phyloP scores from a whole-genome alignment of 2,329 filamentous ascomycete genomes.

The Lasiodiplodia theobromae region DNA sequence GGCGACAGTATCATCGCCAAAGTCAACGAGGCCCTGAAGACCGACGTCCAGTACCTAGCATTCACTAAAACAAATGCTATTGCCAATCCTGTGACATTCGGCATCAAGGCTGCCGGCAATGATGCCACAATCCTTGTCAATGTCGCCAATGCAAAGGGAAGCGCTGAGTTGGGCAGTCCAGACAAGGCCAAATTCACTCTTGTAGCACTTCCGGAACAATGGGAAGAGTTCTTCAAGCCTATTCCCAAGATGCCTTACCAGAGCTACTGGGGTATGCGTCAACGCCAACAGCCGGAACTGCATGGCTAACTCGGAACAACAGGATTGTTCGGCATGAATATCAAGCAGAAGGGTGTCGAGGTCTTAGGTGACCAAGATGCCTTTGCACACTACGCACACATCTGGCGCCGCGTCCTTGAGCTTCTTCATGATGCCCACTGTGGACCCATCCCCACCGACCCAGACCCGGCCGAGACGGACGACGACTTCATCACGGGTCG shows the following conservation, averaged over 20 bases:
- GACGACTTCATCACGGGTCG: slow-evolving; percentile 53
- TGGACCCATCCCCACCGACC: slow-evolving; percentile 51
- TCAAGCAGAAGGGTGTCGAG: slow-evolving; percentile 58
- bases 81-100: slow-evolving; percentile 43
- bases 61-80: slow-evolving; percentile 47
- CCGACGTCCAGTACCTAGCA: slow-evolving; percentile 44
- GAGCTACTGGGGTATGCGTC: slow-evolving; percentile 52
- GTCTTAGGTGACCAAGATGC: slow-evolving; percentile 55
- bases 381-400: slow-evolving; percentile 55
- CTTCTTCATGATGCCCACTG: slow-evolving; percentile 56
- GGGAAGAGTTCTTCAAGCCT: slow-evolving; percentile 55
- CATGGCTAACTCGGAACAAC: slow-evolving; percentile 36
- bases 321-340: slow-evolving; percentile 49
- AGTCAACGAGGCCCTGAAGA: slow-evolving; percentile 42
- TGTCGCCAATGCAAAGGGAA: slow-evolving; percentile 41
- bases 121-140: slow-evolving; percentile 45
- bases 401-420: slow-evolving; percentile 58
- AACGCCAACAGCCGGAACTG: background rate
- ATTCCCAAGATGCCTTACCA: slow-evolving; percentile 53
- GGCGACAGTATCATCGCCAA: slow-evolving; percentile 39
- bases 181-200: slow-evolving; percentile 49
- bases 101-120: slow-evolving; percentile 45
- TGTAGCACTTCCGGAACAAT: slow-evolving; percentile 53
- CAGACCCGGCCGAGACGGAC: slow-evolving; percentile 33
- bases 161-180: slow-evolving; percentile 38